A percentile compares a stretch with the other conserved stretches of the same genome.
Conservation (phyloP, 2,329 filamentous ascomycete species). For the Massarina eburnea region DNA sequence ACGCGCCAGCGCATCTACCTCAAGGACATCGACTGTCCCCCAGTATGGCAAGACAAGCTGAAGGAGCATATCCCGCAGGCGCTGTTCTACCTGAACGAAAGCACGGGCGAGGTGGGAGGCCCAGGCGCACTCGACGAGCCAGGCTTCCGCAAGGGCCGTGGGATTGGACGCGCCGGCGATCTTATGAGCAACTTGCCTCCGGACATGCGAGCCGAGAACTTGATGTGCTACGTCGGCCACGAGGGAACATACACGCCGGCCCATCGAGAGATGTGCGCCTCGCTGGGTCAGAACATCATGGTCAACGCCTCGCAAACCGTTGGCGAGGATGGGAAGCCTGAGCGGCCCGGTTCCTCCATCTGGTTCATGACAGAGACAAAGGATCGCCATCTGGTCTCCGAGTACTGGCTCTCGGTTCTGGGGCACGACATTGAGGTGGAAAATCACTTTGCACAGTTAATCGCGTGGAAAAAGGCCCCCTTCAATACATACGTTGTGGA, state of each 20-base stretch:
- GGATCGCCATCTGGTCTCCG: slow-evolving; percentile 84
- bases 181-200: slow-evolving; percentile 89
- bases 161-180: slow-evolving; percentile 76
- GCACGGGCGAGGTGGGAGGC: slow-evolving; percentile 61
- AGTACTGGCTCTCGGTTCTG: slow-evolving; percentile 90
- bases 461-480: slow-evolving; percentile 91
- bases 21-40: slow-evolving; percentile 95
- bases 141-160: slow-evolving; percentile 53
- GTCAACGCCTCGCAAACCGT: slow-evolving; percentile 76
- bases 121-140: slow-evolving; percentile 56
- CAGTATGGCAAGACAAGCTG: slow-evolving; percentile 80
- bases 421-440: slow-evolving; percentile 97
- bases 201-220: slow-evolving; percentile 88
- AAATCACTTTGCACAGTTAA: slow-evolving; percentile 92
- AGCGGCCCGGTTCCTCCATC: slow-evolving; percentile 81
- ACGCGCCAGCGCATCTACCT: slow-evolving; percentile 85
- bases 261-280: slow-evolving; percentile 97
- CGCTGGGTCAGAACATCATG: slow-evolving; percentile 96
- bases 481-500: slow-evolving; percentile 93
- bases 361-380: slow-evolving; percentile 99
- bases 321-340: slow-evolving; percentile 67
- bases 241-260: slow-evolving; percentile 96
- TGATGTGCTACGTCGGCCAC: slow-evolving; percentile 98
- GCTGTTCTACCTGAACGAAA: slow-evolving; percentile 90
- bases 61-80: slow-evolving; percentile 74